Conservation (phyloP, 140 eudicot genomes). For the Anethum foeniculum region DNA sequence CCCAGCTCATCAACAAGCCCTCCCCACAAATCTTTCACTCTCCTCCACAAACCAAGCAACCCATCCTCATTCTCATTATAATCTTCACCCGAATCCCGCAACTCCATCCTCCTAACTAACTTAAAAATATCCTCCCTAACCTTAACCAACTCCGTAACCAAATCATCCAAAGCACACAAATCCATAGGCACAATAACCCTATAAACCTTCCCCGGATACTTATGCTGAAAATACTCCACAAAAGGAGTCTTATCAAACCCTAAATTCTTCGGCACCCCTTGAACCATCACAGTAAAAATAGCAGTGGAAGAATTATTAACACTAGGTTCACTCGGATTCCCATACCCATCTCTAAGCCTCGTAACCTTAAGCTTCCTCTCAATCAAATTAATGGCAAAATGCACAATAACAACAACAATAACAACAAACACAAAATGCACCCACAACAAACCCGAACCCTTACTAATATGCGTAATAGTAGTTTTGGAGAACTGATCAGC, state of each 20-base stretch:
- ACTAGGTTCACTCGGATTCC: slow-evolving; percentile 62
- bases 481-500: slow-evolving; percentile 82
- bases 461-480: slow-evolving; percentile 62
- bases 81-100: slow-evolving; percentile 36
- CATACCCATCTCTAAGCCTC: slow-evolving; percentile 79
- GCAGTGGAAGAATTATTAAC: slow-evolving; percentile 60
- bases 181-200: slow-evolving; percentile 82
- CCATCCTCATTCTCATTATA: slow-evolving; percentile 24
- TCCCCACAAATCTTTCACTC: slow-evolving; percentile 55
- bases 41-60: slow-evolving; percentile 34
- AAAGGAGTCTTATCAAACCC: slow-evolving; percentile 55
- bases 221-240: slow-evolving; percentile 62
- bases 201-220: slow-evolving; percentile 82
- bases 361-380: slow-evolving; percentile 56
- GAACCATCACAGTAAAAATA: slow-evolving; percentile 72
- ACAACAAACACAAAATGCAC: slow-evolving; percentile 58
- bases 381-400: slow-evolving; percentile 55
- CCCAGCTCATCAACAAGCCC: slow-evolving; percentile 46
- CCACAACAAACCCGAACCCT: slow-evolving; percentile 75
- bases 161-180: slow-evolving; percentile 87
- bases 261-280: slow-evolving; percentile 68
- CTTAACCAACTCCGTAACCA: slow-evolving; percentile 68
- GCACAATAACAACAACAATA: slow-evolving; percentile 55
- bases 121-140: slow-evolving; percentile 78
- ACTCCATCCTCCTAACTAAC: slow-evolving; percentile 62